These are phyloP conservation scores for Avena eriantha DNA, from an alignment of 176 grass and related monocot species.

Conservation along the genomic window DNA sequence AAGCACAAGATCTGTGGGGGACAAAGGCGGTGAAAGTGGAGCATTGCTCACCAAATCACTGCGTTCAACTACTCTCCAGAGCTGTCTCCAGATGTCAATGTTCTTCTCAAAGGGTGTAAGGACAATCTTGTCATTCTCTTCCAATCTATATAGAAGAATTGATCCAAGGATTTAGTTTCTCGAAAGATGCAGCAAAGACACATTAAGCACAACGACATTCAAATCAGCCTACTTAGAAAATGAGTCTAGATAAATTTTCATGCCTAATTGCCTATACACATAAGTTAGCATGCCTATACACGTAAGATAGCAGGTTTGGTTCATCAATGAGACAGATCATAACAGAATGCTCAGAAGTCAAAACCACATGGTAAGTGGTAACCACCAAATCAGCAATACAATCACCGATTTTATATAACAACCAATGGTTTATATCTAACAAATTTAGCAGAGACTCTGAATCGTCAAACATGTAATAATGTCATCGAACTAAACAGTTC, in stretches of 20 bases:
- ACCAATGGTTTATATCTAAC: background rate
- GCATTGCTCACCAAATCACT: constrained; percentile 75
- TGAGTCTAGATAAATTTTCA: background rate
- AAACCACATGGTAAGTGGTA: too few relatives aligned
- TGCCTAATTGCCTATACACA: too few relatives aligned
- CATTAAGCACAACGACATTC: background rate
- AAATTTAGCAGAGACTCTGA: background rate
- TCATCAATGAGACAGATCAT: background rate
- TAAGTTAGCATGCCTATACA: too few relatives aligned
- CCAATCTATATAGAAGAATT: constrained; percentile 58
- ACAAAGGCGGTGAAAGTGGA: background rate
- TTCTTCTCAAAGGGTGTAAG: constrained; percentile 96
- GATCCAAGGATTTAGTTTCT: background rate
- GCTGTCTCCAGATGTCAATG: constrained; percentile 97
- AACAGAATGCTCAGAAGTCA: background rate
- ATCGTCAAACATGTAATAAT: background rate
- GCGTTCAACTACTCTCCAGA: constrained; percentile 93
- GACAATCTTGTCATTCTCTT: constrained; percentile 87
- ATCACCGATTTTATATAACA: background rate
- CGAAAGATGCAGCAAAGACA: background rate
- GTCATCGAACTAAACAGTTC: background rate
- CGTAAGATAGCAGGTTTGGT: background rate
- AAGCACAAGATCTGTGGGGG: background rate
- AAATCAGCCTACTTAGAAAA: background rate
- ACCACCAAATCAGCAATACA: too few relatives aligned